Conservation (phyloP, 192 early-diverging fungal genomes). For the Coemansia sp. region DNA sequence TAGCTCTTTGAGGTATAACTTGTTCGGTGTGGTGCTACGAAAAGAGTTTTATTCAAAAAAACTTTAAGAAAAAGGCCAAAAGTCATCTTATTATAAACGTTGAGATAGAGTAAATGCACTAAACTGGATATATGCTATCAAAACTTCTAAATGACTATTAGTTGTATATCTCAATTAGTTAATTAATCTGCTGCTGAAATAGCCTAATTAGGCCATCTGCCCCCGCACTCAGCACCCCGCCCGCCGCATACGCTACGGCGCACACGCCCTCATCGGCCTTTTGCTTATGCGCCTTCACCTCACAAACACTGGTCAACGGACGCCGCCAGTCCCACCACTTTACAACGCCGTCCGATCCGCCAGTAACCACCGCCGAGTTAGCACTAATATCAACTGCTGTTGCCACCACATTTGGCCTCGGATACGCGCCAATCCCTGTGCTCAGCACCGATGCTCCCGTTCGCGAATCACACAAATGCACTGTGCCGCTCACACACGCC, state of each 20-base stretch:
- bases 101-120: too few relatives aligned
- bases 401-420: constrained; percentile 4
- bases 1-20: background rate
- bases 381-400: constrained; percentile 16
- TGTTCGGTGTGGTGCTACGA: too few relatives aligned
- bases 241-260: background rate
- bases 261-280: constrained; percentile 51
- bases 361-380: constrained; percentile 13
- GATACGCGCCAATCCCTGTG: constrained; percentile 8
- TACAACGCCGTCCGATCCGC: constrained; percentile 41
- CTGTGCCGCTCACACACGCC: constrained; percentile 20
- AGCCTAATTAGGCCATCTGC: constrained; percentile 24
- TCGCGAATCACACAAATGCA: constrained; percentile 33
- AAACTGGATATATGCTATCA: too few relatives aligned
- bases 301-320: constrained; percentile 8
- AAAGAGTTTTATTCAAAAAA: too few relatives aligned
- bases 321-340: constrained; percentile 51
- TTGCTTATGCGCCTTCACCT: constrained; percentile 19
- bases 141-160: too few relatives aligned
- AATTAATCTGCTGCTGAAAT: constrained; percentile 3
- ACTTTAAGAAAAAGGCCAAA: too few relatives aligned
- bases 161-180: too few relatives aligned
- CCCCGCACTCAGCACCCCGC: constrained; percentile 30
- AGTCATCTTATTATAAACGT: too few relatives aligned
- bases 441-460: background rate